Conservation (phyloP, 164 flowering plant species). For the Brasenia schreberi region DNA sequence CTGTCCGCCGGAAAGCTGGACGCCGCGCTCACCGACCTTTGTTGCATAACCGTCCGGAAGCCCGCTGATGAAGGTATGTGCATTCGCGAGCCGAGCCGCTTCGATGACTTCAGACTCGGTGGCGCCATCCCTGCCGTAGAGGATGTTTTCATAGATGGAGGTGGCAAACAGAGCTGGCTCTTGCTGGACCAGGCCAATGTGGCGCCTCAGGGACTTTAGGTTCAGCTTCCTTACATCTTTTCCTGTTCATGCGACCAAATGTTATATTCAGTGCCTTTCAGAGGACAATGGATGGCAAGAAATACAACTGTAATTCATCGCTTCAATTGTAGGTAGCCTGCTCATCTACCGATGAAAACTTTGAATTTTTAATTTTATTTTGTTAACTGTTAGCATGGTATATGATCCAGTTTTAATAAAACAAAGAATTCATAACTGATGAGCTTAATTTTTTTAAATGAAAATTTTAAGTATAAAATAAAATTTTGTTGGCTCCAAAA, state of each 20-base stretch:
- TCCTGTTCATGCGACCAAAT: background rate
- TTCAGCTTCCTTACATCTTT: background rate
- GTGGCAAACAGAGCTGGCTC: conserved; percentile 96
- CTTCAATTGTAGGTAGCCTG: too few relatives aligned
- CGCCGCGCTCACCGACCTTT: background rate
- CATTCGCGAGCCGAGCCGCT: conserved; percentile 73
- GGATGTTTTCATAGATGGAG: conserved; percentile 79
- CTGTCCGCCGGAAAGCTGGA: conserved; percentile 2
- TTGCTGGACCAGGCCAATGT: conserved; percentile 93
- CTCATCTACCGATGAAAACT: too few relatives aligned
- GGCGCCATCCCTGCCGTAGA: conserved; percentile 90
- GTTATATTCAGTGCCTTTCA: too few relatives aligned
- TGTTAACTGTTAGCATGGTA: too few relatives aligned
- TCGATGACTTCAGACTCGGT: conserved; percentile 56
- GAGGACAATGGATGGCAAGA: too few relatives aligned
- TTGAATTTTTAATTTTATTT: too few relatives aligned
- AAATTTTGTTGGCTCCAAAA: too few relatives aligned
- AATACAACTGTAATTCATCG: too few relatives aligned
- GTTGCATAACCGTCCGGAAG: background rate
- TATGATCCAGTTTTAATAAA: too few relatives aligned
- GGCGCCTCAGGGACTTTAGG: conserved; percentile 58
- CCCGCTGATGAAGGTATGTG: conserved; percentile 44
- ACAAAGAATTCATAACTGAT: too few relatives aligned
- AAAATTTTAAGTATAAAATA: too few relatives aligned
- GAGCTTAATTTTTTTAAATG: too few relatives aligned